Evolutionary conservation across 805 yeast genomes (phyloP), one percentile per base, ranked within the genome.

Genomic region (Priceomyces fermenticarens): DNA sequence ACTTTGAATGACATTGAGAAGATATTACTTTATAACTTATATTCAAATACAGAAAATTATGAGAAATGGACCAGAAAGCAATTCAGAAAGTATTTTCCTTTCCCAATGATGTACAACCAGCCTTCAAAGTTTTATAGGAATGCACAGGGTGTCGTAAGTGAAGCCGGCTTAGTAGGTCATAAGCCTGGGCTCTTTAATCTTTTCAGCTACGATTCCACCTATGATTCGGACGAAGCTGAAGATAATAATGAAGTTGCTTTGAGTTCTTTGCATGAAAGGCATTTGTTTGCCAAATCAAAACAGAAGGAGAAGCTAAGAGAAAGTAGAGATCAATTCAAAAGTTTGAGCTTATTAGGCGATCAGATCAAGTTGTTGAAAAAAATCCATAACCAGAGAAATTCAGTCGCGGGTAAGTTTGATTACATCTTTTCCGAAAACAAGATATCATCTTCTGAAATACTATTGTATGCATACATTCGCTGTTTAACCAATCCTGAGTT

Each of bases 81-180:
- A 12, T 82, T 82, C 54, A 64, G 70, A 33, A 49, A 63, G 3
- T 72, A 77, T 41, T 58, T 83, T 13, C 83, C 86, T 5, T 85
- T 84, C 63, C 91, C 90, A 8, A 73, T 83, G 76, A 86, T 83
- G 75, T 84, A 83, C 55, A 77, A 77, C 45, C 79, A 83, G 15
- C 89, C 90, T 1, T 47, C 78, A 30, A 64, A 61, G 32, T 67
- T 69, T 42, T 70, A 70, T 49, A 54, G 58, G 38, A 41, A 46
- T 31, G 75, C 75, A 1, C 62, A 63, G 41, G 60, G 57, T 13
- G 63, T 59, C 43, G 63, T 65, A 10, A 48, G 55, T 35, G 33
- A 51, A 11, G 45, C 63, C 5, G 73, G 73, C 2, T 54, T 70
- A 25, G 53, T 55, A 10, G 39, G 51, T 3, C 53, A 51, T 15